These are phyloP conservation scores for Annulohypoxylon maeteangense DNA, from an alignment of 495 filamentous ascomycete species.

Conservation along the genomic window DNA sequence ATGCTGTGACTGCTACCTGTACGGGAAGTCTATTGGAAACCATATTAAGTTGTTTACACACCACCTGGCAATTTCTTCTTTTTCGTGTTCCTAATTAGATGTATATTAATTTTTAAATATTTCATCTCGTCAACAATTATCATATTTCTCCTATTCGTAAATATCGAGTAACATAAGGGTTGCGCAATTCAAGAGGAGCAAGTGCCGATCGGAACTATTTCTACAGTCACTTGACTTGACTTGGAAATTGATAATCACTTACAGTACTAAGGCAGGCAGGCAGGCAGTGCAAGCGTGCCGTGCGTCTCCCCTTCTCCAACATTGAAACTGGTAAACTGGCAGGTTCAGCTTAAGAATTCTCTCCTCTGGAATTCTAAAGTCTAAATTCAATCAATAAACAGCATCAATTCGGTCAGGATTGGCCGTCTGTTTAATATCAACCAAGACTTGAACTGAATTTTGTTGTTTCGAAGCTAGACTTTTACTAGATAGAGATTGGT, in stretches of 20 bases:
- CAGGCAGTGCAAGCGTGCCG: slow-evolving; percentile 30
- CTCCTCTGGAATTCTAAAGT: slow-evolving; percentile 10
- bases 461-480: slow-evolving; percentile 13
- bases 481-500: slow-evolving; percentile 5
- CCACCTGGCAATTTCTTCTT: not conserved
- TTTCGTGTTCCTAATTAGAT: not conserved
- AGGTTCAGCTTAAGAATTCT: slow-evolving; percentile 16
- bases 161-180: slow-evolving; percentile 3
- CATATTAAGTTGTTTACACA: not conserved
- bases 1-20: not conserved
- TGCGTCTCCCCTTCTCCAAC: slow-evolving; percentile 24
- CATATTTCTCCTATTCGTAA: not conserved
- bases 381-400: slow-evolving; percentile 10
- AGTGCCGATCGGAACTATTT: slow-evolving; percentile 42
- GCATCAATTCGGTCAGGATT: not conserved
- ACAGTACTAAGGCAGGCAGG: too few species aligned
- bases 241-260: slow-evolving; percentile 34
- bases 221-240: slow-evolving; percentile 34
- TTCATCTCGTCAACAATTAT: not conserved
- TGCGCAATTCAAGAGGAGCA: slow-evolving; percentile 15
- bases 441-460: slow-evolving; percentile 14
- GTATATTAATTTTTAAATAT: not conserved
- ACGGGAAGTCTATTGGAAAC: slow-evolving; percentile 5
- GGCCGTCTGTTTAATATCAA: not conserved
- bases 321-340: slow-evolving; percentile 15